Evolutionary conservation across 495 filamentous ascomycete genomes (phyloP).

Genomic region (Acidiella bohemica): DNA sequence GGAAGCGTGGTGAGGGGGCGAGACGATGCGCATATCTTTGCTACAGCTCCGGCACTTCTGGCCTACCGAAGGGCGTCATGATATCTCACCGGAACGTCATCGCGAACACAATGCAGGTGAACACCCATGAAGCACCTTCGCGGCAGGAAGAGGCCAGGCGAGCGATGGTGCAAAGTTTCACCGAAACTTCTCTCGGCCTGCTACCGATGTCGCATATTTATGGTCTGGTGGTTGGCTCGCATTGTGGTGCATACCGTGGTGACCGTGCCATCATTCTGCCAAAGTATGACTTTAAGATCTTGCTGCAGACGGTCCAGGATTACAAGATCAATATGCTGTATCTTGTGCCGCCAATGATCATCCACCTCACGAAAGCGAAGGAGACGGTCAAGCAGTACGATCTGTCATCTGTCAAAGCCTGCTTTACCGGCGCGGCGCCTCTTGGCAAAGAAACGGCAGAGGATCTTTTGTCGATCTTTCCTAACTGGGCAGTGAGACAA

Average conservation of each 20-base stretch:
- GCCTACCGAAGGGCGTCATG: conserved; percentile 91
- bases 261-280: conserved; percentile 71
- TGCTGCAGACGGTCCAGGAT: conserved; percentile 52
- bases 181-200: conserved; percentile 56
- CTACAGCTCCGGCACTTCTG: conserved; percentile 82
- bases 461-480: conserved; percentile 51
- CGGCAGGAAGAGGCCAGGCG: conserved; percentile 27
- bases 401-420: conserved; percentile 48
- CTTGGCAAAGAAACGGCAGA: conserved; percentile 65
- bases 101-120: conserved; percentile 59
- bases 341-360: conserved; percentile 77
- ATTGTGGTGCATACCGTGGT: conserved; percentile 55
- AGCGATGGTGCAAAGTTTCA: conserved; percentile 30
- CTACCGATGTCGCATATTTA: conserved; percentile 85
- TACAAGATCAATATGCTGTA: conserved; percentile 59
- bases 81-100: conserved; percentile 84
- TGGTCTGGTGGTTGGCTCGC: conserved; percentile 61
- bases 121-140: conserved; percentile 38
- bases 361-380: conserved; percentile 59
- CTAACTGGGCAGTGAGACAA: conserved; percentile 55
- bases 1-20: conserved; percentile 61
- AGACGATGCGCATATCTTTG: conserved; percentile 72
- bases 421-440: conserved; percentile 78
- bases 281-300: conserved; percentile 61
- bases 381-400: conserved; percentile 55